These are phyloP conservation scores for Claviceps maximensis DNA, from an alignment of 2,329 filamentous ascomycete species.

Conservation along the genomic window DNA sequence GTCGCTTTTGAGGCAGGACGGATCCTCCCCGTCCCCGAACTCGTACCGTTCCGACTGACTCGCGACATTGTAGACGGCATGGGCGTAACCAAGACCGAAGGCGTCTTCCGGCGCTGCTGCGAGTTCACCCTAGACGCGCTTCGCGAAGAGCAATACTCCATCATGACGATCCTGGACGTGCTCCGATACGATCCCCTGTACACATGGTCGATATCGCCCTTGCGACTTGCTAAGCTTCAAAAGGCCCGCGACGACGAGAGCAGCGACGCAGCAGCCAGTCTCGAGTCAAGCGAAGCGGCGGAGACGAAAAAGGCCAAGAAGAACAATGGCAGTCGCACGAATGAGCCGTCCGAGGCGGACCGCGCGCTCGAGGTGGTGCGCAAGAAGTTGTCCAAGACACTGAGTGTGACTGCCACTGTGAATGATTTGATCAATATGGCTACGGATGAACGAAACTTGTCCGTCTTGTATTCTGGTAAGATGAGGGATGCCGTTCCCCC, in stretches of 20 bases:
- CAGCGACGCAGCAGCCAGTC: constrained; percentile 19
- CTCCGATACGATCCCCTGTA: constrained; percentile 96
- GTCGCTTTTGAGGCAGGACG: constrained; percentile 95
- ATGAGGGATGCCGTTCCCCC: not conserved
- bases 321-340: constrained; percentile 25
- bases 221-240: constrained; percentile 51
- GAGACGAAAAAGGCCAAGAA: constrained; percentile 27
- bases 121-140: constrained; percentile 94
- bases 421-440: constrained; percentile 96
- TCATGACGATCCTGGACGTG: constrained; percentile 97
- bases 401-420: constrained; percentile 90
- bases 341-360: constrained; percentile 65
- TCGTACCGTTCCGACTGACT: constrained; percentile 89
- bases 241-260: constrained; percentile 40
- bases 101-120: constrained; percentile 93
- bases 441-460: constrained; percentile 82
- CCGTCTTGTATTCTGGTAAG: constrained; percentile 72
- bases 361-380: constrained; percentile 82
- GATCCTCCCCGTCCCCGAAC: constrained; percentile 86
- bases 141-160: constrained; percentile 87
- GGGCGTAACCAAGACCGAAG: constrained; percentile 89
- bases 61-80: constrained; percentile 94
- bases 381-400: constrained; percentile 87
- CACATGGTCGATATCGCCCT: constrained; percentile 78
- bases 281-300: constrained; percentile 23